Base-by-base conservation (phyloP, 441 rosid species). In the Croton laevigatus region DNA sequence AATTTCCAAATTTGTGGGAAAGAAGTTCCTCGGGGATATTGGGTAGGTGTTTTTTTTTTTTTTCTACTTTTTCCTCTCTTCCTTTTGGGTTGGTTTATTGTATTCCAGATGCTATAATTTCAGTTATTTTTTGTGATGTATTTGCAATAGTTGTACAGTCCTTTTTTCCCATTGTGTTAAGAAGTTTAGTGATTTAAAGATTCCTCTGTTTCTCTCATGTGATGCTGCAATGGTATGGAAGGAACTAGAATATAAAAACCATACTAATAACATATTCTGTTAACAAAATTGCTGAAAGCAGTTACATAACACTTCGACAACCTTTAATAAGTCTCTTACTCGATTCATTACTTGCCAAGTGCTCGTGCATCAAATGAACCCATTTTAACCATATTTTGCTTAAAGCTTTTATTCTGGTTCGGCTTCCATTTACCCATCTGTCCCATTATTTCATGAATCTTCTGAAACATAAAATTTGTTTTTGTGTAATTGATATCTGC, bases 11-110 rank as follows among this genome's bases (percentile, higher is more conserved):
- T 92, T 44, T 95, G 99, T 78, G 99, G 99, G 67, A 92, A 95
- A 76, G 95, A 88, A 78, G 87, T 92, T 82, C 99, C 97, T 45
- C 94, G 92, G 73, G 99, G 99, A 82, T 89, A 92, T 72, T 95
- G 97, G 88, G 99, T 95, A 69, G 68, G 94, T 73, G 27, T 23
- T 63, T 62, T 55, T 38, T 52, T 40, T 12, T 48, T 48, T 3
- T 13, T 48, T 11, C 42, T 59, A n/a, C n/a, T 14, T 63, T 19
- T 7, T 34, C 32, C 20, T 10, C 16, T 55, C 16, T n/a, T 13
- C 32, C 61, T 27, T 59, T 40, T 11, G n/a, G 8, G 23, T 27
- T 36, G 34, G 46, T 27, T 34, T 64, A 45, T 61, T 53, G 57
- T 17, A 17, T 27, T 48, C 27, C 23, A 49, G 58, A 65, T 65